A percentile compares a stretch with the other conserved stretches of the same genome.
Conservation (phyloP, 1,284 basidiomycete species). For the Trichosporon sp. region DNA sequence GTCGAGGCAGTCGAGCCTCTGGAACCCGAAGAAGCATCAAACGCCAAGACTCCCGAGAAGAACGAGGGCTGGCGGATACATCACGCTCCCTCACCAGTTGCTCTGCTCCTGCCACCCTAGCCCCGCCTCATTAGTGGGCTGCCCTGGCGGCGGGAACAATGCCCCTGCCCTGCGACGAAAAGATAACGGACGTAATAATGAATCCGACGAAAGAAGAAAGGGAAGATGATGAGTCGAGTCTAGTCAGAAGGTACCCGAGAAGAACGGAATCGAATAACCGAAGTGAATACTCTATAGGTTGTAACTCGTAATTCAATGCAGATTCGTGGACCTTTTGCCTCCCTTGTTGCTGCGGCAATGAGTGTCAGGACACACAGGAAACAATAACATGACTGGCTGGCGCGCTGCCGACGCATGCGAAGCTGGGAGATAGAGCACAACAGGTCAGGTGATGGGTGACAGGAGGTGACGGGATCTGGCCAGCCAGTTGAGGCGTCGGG, state of each 20-base stretch:
- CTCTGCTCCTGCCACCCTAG: not conserved
- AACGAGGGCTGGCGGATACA: not conserved
- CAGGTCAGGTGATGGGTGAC: constrained; percentile 6
- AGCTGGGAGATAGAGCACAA: not conserved
- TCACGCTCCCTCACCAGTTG: not conserved
- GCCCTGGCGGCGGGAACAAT: no score
- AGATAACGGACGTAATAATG: not conserved
- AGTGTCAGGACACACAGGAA: not conserved
- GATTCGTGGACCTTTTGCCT: not conserved
- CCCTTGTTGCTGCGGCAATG: no score
- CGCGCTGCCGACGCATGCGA: not conserved
- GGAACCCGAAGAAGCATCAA: not conserved
- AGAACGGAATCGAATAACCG: constrained; percentile 2
- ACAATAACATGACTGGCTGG: not conserved
- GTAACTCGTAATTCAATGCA: not conserved
- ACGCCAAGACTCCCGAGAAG: not conserved
- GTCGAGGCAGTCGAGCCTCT: no score
- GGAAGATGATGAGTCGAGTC: not conserved
- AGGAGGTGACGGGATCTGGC: not conserved
- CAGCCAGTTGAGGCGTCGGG: not conserved
- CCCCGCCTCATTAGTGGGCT: not conserved
- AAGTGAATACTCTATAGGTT: not conserved
- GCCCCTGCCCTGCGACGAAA: not conserved
- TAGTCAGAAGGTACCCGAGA: not conserved
- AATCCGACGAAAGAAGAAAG: not conserved